Base-by-base conservation (phyloP, 2,329 filamentous ascomycete genomes). In the Pseudogymnoascus sp. region DNA sequence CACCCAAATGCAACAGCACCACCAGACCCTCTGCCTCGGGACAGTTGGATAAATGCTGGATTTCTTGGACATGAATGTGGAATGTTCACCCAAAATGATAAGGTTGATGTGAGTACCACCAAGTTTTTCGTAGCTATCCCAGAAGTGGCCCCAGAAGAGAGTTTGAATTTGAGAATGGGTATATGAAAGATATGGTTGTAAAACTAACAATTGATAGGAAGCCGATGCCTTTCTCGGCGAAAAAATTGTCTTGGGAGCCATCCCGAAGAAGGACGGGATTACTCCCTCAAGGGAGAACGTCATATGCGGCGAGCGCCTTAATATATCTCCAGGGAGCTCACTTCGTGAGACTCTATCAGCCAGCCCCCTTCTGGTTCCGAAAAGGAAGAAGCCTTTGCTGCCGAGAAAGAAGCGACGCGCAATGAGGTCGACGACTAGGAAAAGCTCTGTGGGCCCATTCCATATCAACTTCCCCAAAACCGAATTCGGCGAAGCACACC, bases 381-480 rank as follows among this genome's bases (percentile, higher is more conserved):
- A 55, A 33, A 33, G 14, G 9, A 22, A 19, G 28, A 33, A 55
- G 8, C 2, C 49, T 33, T 35, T 55, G 11, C 16, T 16, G n/a
- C 8, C 28, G 9, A 55, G 16, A 12, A 55, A 33, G 16, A 55
- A 55, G 16, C 16, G 49, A 22, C 49, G n/a, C 5, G 5, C 28
- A 55, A 55, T 33, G 49, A 33, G 11, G 30, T 22, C n/a, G 9
- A 19, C 8, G 49, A 8, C 16, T 33, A 55, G 49, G 49, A 33
- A 14, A 22, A 55, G 28, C 28, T 55, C 49, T 14, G 14, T 28
- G 6, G 49, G 41, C 12, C 62, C 62, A 36, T 35, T 64, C 1
- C 38, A 35, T 38, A 62, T 69, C 22, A 58, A 65, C 2, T 69
- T 65, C 35, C 68, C 69, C 6, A 58, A 60, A 33, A 65, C 62